Evolutionary conservation across 768 basidiomycete genomes (phyloP).

Genomic region (Trametes sanguinea): DNA sequence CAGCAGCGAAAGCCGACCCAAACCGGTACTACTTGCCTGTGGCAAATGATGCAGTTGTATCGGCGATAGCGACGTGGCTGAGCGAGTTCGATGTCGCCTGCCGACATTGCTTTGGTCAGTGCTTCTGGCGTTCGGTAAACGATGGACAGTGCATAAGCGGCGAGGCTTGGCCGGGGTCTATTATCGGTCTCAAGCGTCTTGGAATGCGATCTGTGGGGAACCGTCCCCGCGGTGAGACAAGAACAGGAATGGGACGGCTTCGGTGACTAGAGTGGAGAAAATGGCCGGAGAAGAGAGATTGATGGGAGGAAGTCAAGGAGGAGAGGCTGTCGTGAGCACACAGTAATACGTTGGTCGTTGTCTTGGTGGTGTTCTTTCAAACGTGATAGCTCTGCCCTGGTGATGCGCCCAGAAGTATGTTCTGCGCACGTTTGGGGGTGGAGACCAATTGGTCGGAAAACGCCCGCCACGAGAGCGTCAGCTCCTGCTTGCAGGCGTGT

Average conservation of each 20-base stretch:
- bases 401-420: conserved; percentile 5
- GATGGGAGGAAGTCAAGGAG: background rate
- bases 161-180: too few species aligned
- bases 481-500: background rate
- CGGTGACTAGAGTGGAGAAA: background rate
- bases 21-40: too few species aligned
- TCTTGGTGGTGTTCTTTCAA: conserved; percentile 8
- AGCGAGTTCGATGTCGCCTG: too few species aligned
- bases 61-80: too few species aligned
- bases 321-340: too few species aligned
- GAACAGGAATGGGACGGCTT: background rate
- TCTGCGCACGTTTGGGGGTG: conserved; percentile 11
- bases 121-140: too few species aligned
- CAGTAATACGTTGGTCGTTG: background rate
- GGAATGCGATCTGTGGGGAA: background rate
- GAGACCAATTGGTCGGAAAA: background rate
- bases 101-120: too few species aligned
- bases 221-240: conserved; percentile 8
- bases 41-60: too few species aligned
- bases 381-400: conserved; percentile 9
- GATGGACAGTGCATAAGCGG: too few species aligned
- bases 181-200: too few species aligned
- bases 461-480: background rate
- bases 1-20: too few species aligned
- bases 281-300: conserved; percentile 2